Base-by-base conservation (phyloP, 225 moss, liverwort and hornwort species). In the Polytrichum formosum region DNA sequence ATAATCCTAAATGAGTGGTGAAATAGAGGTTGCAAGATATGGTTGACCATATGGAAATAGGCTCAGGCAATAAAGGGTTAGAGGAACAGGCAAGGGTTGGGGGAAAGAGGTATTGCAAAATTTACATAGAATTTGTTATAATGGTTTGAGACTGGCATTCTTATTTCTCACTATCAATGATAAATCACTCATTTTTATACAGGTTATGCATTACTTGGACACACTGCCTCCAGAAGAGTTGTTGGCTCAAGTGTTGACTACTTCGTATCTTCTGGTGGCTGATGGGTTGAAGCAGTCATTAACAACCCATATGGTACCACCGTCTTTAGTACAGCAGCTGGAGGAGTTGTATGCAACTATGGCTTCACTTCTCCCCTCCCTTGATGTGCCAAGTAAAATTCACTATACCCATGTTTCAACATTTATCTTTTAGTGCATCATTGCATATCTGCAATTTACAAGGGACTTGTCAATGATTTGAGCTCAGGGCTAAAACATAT, bases 181-280 rank as follows among this genome's bases (percentile, higher is more conserved):
- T 46, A 46, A 46, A 46, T 46, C 4, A 58, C 20, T 58, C 25
- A 1, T 72, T 66, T 79, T 65, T 22, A 26, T 26, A 28, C 90
- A 97, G 94, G 97, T 92, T 55, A 78, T 94, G 71, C 94, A 98
- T 71, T 94, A 98, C 70, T 78, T 98, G 70, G 97, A 98, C 71
- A 98, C 92, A 31, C 73, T 98, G 37, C 82, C 77, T 81, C 97
- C 97, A 60, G 92, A 94, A 75, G 89, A 92, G 68, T 72, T 98
- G 67, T 79, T 98, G 75, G 84, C 88, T 33, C 94, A 98, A 68
- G 91, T 98, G 88, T 76, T 98, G 77, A 85, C 88, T 63, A 84
- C 90, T 26, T 88, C 90, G 25, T 94, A 75, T 76, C 74, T 92
- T 64, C 79, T 87, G 54, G 92, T 86, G 69, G 86, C 87, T 60